These are phyloP conservation scores for Gossypium raimondii DNA, from an alignment of 345 rosid genomes.

Conservation along the genomic window DNA sequence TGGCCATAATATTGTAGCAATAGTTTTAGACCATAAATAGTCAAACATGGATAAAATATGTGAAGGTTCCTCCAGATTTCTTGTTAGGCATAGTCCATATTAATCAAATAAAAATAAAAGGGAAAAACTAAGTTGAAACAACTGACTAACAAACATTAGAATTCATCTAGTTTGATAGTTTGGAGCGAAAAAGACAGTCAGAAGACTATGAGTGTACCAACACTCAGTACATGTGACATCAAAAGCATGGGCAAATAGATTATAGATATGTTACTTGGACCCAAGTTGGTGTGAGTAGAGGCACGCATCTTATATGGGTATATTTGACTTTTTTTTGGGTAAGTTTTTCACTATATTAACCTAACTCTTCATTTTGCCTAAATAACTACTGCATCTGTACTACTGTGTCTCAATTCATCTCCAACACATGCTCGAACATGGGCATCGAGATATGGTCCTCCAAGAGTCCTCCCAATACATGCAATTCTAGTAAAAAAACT, in stretches of 20 bases:
- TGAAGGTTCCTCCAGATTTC: conserved; percentile 50
- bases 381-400: not conserved
- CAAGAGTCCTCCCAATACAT: not conserved
- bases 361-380: too few species aligned
- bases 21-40: conserved; percentile 57
- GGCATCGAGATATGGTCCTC: not conserved
- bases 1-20: conserved; percentile 63
- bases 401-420: not conserved
- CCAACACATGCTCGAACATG: not conserved
- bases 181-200: not conserved
- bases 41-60: conserved; percentile 53
- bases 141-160: not conserved
- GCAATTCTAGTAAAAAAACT: not conserved
- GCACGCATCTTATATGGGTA: not conserved
- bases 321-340: not conserved
- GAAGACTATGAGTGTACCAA: not conserved
- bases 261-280: not conserved
- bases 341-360: not conserved
- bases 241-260: not conserved
- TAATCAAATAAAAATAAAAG: not conserved
- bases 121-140: not conserved
- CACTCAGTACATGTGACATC: not conserved
- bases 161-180: not conserved
- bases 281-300: not conserved
- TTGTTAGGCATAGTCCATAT: conserved; percentile 70